Evolutionary conservation across 192 early-diverging fungal species (phyloP), one percentile per base, ranked within the genome.

Genomic region (Coemansia sp.): DNA sequence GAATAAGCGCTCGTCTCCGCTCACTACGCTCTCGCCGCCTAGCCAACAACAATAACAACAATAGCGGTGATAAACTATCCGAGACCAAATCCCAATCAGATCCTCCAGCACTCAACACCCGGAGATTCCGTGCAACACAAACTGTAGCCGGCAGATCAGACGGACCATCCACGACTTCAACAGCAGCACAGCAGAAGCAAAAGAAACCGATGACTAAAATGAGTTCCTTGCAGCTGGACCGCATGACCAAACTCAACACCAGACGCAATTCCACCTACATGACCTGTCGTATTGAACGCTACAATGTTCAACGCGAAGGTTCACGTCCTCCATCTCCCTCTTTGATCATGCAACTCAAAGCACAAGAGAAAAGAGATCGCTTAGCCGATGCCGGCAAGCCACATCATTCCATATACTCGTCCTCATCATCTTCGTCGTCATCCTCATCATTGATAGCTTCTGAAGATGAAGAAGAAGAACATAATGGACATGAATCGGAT

Each of bases 231-330:
- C 72, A 75, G 43, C 49, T 75, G 43, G 72, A 75, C 50, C 72
- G 72, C 2, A 44, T 75, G 17, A 75, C 72, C 3, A 75, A 75
- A n/a, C 57, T 68, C 22, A 75, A 75, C 28, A 75, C 72, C 1
- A 51, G 66, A 0, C 55, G 66, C n/a, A 75, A 75, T 44, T 28
- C 72, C 1, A 64, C 64, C 0, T 75, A 75, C 40, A 57, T 68
- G 60, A 64, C 72, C 0, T 75, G 72, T 20, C 33, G 45, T 9
- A 68, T 75, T 17, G 66, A 75, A 27, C 11, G 42, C 0, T 58
- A 60, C 28, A 50, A 43, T 2, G 53, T 64, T 3, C 23, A 45
- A 5, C 24, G 25, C n/a, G 50, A 58, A 2, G 66, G 64, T 19
- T 56, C 54, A 1, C 55, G 72, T 0, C 72, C 72, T 0, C 60